phyloP scores from a whole-genome alignment of 257 asterid genomes.

The Vinca minor region DNA sequence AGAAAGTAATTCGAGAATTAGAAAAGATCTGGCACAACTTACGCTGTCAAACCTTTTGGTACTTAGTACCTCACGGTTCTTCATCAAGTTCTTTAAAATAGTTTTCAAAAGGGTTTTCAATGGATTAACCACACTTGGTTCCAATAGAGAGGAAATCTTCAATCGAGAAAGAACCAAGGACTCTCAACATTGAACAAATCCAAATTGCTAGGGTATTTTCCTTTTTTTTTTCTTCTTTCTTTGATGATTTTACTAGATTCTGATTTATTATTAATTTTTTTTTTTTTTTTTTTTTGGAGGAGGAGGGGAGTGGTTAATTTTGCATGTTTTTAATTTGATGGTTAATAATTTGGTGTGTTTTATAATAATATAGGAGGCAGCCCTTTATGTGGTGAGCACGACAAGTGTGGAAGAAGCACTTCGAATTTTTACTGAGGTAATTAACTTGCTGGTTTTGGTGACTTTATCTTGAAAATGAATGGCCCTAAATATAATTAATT shows the following conservation, averaged over 20 bases:
- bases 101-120: not conserved
- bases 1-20: no score
- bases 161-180: constrained; percentile 27
- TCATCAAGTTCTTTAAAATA: not conserved
- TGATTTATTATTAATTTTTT: not conserved
- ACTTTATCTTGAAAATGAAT: no score
- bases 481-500: no score
- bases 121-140: constrained; percentile 12
- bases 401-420: constrained; percentile 46
- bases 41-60: no score
- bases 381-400: constrained; percentile 40
- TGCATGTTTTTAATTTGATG: not conserved
- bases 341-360: not conserved
- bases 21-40: no score
- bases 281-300: not conserved
- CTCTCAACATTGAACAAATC: constrained; percentile 23
- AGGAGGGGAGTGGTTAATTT: not conserved
- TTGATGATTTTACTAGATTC: not conserved
- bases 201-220: constrained; percentile 25
- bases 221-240: not conserved
- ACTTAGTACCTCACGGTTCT: not conserved
- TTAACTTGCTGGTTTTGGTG: not conserved
- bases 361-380: constrained; percentile 33
- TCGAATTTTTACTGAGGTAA: constrained; percentile 43
- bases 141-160: constrained; percentile 24